Conservation (phyloP, 2,329 filamentous ascomycete genomes). For the Colletotrichum scovillei region DNA sequence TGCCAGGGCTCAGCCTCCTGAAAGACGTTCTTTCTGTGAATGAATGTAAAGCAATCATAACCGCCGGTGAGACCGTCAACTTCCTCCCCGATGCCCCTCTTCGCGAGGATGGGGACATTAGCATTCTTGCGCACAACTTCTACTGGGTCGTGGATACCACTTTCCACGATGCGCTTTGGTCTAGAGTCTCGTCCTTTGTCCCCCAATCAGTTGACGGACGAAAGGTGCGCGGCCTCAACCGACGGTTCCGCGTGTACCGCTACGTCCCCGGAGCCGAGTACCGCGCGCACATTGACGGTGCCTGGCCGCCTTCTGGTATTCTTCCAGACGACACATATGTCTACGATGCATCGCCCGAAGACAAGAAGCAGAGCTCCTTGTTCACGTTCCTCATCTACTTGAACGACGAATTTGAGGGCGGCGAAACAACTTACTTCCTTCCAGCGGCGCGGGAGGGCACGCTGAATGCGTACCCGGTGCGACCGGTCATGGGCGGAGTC, state of each 20-base stretch:
- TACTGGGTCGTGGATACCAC: constrained; percentile 76
- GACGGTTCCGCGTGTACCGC: constrained; percentile 77
- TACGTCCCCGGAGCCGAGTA: constrained; percentile 81
- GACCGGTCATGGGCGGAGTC: constrained; percentile 75
- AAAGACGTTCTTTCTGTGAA: constrained; percentile 68
- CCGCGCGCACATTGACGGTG: constrained; percentile 76
- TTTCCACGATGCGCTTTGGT: constrained; percentile 74
- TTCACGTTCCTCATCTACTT: constrained; percentile 78
- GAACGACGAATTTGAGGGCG: constrained; percentile 78
- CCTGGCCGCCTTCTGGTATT: constrained; percentile 78
- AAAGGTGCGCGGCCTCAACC: constrained; percentile 71
- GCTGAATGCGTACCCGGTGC: constrained; percentile 76
- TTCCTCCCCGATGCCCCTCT: constrained; percentile 77
- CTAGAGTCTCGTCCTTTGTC: constrained; percentile 67
- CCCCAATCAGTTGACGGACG: constrained; percentile 66
- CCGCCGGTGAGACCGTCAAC: constrained; percentile 72
- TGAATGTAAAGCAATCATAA: constrained; percentile 75
- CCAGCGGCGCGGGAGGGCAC: constrained; percentile 72
- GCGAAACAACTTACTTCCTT: constrained; percentile 78
- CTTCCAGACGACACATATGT: constrained; percentile 67
- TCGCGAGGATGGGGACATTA: constrained; percentile 72
- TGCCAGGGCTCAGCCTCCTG: constrained; percentile 71
- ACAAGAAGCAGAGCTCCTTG: constrained; percentile 72
- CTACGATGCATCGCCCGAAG: constrained; percentile 72
- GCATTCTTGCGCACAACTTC: constrained; percentile 78